Percentiles rank a stretch among this genome's conserved stretches.
Evolutionary conservation across 1,139 yeast species (phyloP).

Genomic region (Blastobotrys indianensis): DNA sequence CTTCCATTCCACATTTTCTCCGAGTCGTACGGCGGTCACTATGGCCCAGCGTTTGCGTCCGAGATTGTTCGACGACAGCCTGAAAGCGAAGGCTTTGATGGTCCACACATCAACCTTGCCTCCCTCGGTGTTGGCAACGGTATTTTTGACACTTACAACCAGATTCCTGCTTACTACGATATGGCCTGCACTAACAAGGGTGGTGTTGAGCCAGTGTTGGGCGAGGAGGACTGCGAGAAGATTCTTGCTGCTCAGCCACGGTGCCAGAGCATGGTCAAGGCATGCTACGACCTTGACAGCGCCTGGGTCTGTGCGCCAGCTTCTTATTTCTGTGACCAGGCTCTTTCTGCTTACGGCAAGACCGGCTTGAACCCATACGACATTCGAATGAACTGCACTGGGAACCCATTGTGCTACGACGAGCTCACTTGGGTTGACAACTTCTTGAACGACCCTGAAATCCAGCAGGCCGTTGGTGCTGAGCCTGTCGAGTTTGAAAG

Average conservation of each 20-base stretch:
- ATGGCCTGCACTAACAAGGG: conserved; percentile 99
- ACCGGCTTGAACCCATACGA: conserved; percentile 94
- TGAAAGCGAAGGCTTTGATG: conserved; percentile 63
- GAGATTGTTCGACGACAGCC: conserved; percentile 74
- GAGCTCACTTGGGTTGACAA: conserved; percentile 60
- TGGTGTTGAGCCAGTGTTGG: conserved; percentile 55
- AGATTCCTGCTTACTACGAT: conserved; percentile 83
- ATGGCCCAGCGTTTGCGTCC: conserved; percentile 85
- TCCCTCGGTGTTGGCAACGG: conserved; percentile 96
- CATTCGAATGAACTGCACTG: conserved; percentile 80
- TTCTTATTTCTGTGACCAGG: conserved; percentile 80
- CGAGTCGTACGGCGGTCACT: conserved; percentile 96
- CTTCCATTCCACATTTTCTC: conserved; percentile 92
- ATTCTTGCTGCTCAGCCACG: conserved; percentile 74
- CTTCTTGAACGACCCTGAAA: conserved; percentile 62
- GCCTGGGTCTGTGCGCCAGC: conserved; percentile 95
- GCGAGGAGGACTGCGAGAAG: conserved; percentile 70
- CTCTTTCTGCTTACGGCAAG: conserved; percentile 79
- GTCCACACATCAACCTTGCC: conserved; percentile 59
- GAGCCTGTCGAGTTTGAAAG: conserved; percentile 79
- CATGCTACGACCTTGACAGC: conserved; percentile 73
- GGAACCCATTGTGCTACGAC: conserved; percentile 65
- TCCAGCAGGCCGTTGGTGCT: conserved; percentile 81
- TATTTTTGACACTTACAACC: conserved; percentile 85
- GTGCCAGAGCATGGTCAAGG: conserved; percentile 70